Conservation (phyloP, 208 protist genomes). For the Borovskyia barvae region DNA sequence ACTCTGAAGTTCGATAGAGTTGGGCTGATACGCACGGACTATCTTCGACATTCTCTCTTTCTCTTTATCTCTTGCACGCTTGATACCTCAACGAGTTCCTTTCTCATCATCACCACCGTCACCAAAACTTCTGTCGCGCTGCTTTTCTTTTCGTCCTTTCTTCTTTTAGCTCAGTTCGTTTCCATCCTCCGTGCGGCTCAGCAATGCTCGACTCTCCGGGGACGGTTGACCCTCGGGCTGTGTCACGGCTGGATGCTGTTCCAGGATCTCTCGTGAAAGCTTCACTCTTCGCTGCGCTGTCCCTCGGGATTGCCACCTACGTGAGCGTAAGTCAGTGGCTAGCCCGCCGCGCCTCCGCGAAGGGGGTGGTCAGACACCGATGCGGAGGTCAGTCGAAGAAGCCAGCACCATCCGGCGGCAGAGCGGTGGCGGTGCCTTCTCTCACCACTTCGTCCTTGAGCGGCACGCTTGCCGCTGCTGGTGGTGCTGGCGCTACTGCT, state of each 20-base stretch:
- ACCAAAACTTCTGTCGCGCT: too few species aligned
- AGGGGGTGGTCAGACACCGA: background rate
- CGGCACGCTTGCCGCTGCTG: background rate
- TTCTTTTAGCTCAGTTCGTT: background rate
- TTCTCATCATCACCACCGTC: too few species aligned
- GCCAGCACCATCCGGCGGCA: background rate
- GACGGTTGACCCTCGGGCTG: background rate
- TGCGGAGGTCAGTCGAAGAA: background rate
- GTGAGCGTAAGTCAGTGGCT: conserved; percentile 21
- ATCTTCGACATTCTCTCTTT: too few species aligned
- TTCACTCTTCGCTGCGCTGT: conserved; percentile 19
- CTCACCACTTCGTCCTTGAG: too few species aligned
- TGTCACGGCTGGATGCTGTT: conserved; percentile 16
- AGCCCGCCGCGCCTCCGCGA: conserved; percentile 2
- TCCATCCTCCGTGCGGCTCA: too few species aligned
- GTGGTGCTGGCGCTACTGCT: background rate
- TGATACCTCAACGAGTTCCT: too few species aligned
- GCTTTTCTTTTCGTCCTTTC: too few species aligned
- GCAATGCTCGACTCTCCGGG: conserved; percentile 1
- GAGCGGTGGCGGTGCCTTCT: too few species aligned
- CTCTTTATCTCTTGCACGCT: background rate
- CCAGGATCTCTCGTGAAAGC: conserved; percentile 25
- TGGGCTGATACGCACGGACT: too few species aligned
- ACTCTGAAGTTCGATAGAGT: too few species aligned
- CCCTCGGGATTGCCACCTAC: conserved; percentile 20